phyloP scores from a whole-genome alignment of 345 rosid species.

The Eucalyptus victrix region DNA sequence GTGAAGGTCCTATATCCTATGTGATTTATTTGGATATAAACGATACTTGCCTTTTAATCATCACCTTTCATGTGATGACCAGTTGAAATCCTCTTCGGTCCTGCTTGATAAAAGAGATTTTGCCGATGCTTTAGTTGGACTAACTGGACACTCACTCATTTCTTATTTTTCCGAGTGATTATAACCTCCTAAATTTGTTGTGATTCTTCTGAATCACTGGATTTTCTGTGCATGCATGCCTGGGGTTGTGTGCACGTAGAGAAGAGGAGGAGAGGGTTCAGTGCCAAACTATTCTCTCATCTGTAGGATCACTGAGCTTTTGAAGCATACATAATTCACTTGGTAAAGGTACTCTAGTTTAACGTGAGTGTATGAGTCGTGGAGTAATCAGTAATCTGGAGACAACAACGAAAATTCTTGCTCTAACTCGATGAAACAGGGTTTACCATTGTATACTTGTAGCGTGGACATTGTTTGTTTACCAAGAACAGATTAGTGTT shows the following conservation, averaged over 20 bases:
- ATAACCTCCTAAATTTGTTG: not conserved
- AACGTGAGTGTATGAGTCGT: accelerated
- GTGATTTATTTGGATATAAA: not conserved
- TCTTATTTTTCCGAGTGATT: not conserved
- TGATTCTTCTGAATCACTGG: not conserved
- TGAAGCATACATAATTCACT: not conserved
- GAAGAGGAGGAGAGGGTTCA: not conserved
- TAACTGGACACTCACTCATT: not conserved
- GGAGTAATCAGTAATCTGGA: not conserved
- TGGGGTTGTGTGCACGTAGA: not conserved
- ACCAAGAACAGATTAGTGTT: not conserved
- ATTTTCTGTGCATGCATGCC: not conserved
- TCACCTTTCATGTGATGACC: not conserved
- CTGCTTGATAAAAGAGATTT: not conserved
- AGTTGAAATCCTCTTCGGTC: not conserved
- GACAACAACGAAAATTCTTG: not conserved
- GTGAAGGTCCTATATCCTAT: not conserved
- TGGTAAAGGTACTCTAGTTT: not conserved
- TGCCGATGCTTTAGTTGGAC: not conserved
- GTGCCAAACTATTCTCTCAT: not conserved
- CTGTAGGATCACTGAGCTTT: not conserved
- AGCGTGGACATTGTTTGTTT: not conserved
- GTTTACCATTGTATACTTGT: not conserved
- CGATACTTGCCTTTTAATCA: not conserved
- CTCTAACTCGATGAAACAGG: not conserved